phyloP scores from a whole-genome alignment of 164 flowering plant genomes.

The Vitis vinifera region DNA sequence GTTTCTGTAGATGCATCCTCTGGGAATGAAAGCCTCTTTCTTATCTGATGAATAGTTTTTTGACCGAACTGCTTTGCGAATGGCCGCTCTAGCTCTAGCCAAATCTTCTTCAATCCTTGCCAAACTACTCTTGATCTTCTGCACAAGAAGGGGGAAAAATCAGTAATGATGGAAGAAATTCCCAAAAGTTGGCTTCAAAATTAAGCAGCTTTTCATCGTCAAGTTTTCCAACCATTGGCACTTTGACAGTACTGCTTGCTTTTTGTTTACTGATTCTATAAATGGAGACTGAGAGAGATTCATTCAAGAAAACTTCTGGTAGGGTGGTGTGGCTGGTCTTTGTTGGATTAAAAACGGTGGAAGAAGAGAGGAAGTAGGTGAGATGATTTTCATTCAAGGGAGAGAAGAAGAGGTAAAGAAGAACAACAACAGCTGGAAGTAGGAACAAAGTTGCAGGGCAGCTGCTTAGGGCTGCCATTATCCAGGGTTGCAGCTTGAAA shows the following conservation, averaged over 20 bases:
- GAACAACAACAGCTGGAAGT: conserved; percentile 9
- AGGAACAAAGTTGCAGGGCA: conserved; percentile 8
- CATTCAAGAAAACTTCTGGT: not conserved
- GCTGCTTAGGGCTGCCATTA: not conserved
- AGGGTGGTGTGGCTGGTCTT: not conserved
- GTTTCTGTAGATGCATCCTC: conserved; percentile 52
- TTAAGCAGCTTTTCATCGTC: not conserved
- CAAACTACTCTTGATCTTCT: conserved; percentile 27
- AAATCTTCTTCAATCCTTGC: conserved; percentile 41
- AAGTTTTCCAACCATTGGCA: too few relatives aligned
- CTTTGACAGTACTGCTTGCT: not conserved
- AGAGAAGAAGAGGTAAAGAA: conserved; percentile 14
- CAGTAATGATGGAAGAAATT: not conserved
- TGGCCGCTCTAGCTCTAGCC: conserved; percentile 49
- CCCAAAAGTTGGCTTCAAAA: not conserved
- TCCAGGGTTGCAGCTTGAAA: too few relatives aligned
- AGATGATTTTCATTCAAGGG: conserved; percentile 6
- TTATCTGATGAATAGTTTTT: conserved; percentile 26
- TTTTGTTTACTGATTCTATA: not conserved
- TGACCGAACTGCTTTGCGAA: conserved; percentile 30
- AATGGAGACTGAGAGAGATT: not conserved
- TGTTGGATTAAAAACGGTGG: not conserved
- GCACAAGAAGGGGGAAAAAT: not conserved
- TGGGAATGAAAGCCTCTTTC: conserved; percentile 38
- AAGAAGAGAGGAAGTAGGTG: not conserved